Conservation (phyloP, 805 yeast species). For the Candida maris region DNA sequence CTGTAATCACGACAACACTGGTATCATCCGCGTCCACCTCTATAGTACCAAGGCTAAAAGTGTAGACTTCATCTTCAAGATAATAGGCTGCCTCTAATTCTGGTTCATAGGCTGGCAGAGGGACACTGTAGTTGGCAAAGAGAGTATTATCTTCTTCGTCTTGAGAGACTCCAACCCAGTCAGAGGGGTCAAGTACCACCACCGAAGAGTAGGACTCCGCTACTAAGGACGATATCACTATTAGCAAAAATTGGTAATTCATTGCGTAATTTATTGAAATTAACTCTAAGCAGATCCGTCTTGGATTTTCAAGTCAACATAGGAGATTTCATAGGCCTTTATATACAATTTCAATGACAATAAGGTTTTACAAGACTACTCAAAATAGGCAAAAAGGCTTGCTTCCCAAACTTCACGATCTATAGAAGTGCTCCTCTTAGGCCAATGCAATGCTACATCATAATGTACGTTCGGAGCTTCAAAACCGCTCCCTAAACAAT, state of each 20-base stretch:
- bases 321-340: too few species aligned
- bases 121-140: background rate
- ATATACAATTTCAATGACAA: too few species aligned
- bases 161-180: background rate
- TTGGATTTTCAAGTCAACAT: too few species aligned
- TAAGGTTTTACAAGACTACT: too few species aligned
- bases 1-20: conserved; percentile 1
- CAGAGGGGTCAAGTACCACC: background rate
- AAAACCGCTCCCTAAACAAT: too few species aligned
- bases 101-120: conserved; percentile 3
- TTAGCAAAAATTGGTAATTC: background rate
- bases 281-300: too few species aligned
- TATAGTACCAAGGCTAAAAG: conserved; percentile 2
- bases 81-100: conserved; percentile 2
- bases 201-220: background rate
- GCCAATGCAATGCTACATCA: too few species aligned
- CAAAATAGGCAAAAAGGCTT: too few species aligned
- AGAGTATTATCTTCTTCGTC: background rate
- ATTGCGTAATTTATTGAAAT: too few species aligned
- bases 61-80: background rate
- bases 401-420: too few species aligned
- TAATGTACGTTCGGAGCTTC: too few species aligned
- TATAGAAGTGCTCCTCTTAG: too few species aligned
- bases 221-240: background rate
- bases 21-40: conserved; percentile 2